phyloP scores from a whole-genome alignment of 306 rosid species.

The Leucaena leucocephala region DNA sequence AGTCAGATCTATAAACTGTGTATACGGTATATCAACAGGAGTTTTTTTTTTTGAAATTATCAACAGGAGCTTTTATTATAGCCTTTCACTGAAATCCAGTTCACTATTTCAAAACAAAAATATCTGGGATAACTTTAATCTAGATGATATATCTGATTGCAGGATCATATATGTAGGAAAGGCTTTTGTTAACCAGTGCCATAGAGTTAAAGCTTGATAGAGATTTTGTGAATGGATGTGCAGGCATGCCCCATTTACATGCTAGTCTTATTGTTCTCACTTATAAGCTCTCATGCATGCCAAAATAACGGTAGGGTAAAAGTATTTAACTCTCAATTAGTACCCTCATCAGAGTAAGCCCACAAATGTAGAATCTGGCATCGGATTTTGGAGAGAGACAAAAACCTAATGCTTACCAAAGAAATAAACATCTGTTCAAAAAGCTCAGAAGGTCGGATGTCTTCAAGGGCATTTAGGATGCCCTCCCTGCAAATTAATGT shows the following conservation, averaged over 20 bases:
- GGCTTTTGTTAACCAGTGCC: constrained; percentile 8
- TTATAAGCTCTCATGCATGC: constrained; percentile 15
- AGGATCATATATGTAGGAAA: constrained; percentile 5
- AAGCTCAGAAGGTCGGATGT: constrained; percentile 77
- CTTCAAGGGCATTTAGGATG: constrained; percentile 71
- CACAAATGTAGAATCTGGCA: constrained; percentile 27
- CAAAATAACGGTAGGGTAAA: constrained; percentile 3
- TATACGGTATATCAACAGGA: constrained; percentile 11
- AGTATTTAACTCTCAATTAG: constrained; percentile 1
- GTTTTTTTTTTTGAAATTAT: background rate
- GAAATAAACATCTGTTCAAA: constrained; percentile 83
- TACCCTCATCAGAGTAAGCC: constrained; percentile 12
- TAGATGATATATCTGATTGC: constrained; percentile 2
- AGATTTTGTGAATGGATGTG: constrained; percentile 22
- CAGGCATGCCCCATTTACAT: background rate
- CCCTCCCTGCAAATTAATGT: constrained; percentile 75
- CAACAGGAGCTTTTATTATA: background rate
- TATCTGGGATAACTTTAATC: background rate
- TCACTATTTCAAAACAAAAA: constrained; percentile 5
- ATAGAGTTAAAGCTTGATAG: background rate
- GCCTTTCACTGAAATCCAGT: constrained; percentile 16
- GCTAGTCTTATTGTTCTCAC: constrained; percentile 1
- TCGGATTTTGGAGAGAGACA: background rate
- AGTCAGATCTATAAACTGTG: constrained; percentile 31
- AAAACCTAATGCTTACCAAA: constrained; percentile 58